These are phyloP conservation scores for Sugiyamaella novakii DNA, from an alignment of 1,139 yeast genomes.

Conservation along the genomic window DNA sequence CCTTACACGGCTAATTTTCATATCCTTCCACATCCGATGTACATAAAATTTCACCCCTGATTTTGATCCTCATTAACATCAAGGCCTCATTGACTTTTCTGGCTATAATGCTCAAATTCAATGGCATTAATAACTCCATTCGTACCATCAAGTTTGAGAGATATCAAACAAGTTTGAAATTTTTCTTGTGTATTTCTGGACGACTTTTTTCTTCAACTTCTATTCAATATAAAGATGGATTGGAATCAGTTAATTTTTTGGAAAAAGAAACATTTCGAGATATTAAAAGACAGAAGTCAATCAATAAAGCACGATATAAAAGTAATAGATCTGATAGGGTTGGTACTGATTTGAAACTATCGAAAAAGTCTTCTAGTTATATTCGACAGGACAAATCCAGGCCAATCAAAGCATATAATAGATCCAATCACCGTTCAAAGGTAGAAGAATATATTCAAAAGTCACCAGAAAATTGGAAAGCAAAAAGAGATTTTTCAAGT, in stretches of 20 bases:
- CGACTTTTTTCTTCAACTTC: background rate
- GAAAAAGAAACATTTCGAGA: constrained; percentile 17
- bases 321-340: background rate
- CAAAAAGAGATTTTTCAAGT: background rate
- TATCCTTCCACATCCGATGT: too few relatives aligned
- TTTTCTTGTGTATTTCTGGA: too few relatives aligned
- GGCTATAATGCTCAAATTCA: too few relatives aligned
- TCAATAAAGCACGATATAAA: background rate
- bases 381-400: background rate
- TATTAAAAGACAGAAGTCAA: constrained; percentile 2
- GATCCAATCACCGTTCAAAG: background rate
- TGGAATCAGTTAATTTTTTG: constrained; percentile 7
- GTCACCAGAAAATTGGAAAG: constrained; percentile 3
- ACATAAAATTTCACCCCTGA: too few relatives aligned
- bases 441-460: background rate
- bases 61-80: too few relatives aligned
- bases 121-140: too few relatives aligned
- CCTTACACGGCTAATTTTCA: too few relatives aligned
- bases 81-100: too few relatives aligned
- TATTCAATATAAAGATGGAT: constrained; percentile 10
- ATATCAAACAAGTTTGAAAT: too few relatives aligned
- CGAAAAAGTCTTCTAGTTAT: background rate
- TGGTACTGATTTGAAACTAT: background rate
- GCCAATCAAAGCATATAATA: background rate
- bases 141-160: too few relatives aligned